Conservation (phyloP, 2,329 filamentous ascomycete species). For the Catunica adiposa region DNA sequence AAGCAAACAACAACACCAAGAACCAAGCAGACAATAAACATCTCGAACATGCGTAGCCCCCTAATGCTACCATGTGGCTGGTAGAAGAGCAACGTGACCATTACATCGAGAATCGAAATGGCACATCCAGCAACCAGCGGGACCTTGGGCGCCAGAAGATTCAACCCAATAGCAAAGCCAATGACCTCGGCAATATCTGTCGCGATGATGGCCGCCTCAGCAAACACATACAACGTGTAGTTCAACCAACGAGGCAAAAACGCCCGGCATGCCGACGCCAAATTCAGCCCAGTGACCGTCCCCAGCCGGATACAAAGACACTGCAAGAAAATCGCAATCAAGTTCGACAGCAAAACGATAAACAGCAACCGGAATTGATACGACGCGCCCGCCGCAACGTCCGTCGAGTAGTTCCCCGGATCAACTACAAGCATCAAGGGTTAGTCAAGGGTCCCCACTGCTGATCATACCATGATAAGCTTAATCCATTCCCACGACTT, state of each 20-base stretch:
- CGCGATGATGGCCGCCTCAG: conserved; percentile 52
- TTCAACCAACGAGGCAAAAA: conserved; percentile 52
- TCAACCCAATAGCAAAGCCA: conserved; percentile 53
- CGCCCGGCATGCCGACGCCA: conserved; percentile 48
- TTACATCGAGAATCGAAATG: conserved; percentile 50
- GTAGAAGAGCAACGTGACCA: conserved; percentile 52
- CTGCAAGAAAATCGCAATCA: conserved; percentile 56
- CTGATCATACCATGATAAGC: too few species aligned
- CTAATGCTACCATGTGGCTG: conserved; percentile 40
- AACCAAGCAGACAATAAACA: conserved; percentile 45
- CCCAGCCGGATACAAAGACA: conserved; percentile 52
- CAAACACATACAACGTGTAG: conserved; percentile 41
- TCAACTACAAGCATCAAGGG: conserved; percentile 26
- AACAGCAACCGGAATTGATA: conserved; percentile 52
- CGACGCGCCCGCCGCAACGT: conserved; percentile 49
- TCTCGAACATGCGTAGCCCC: conserved; percentile 45
- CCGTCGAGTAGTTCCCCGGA: conserved; percentile 53
- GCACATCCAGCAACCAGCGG: conserved; percentile 53
- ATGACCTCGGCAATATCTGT: conserved; percentile 60
- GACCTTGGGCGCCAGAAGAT: conserved; percentile 45
- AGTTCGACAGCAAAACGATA: conserved; percentile 50
- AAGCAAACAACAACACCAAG: conserved; percentile 55
- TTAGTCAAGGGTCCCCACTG: background rate
- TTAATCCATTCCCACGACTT: conserved; percentile 17
- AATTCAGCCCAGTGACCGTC: conserved; percentile 49